A percentile compares a stretch with the other conserved stretches of the same genome.
These are phyloP conservation scores for Amanita rimosa DNA, from an alignment of 768 basidiomycete genomes.

Conservation along the genomic window DNA sequence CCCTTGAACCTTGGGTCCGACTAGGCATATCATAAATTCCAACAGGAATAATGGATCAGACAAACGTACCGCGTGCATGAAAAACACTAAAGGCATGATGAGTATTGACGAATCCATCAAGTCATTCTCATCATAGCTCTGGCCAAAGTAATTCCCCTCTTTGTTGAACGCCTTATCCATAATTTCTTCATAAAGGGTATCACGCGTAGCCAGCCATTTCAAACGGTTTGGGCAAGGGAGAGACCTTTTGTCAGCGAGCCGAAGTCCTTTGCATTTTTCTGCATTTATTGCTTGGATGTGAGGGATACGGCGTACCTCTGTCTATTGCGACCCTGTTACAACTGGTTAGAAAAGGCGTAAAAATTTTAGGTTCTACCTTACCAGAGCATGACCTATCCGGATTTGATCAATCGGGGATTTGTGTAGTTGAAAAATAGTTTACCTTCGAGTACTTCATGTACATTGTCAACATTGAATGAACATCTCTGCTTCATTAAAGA, in stretches of 20 bases:
- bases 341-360: neutral
- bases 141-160: conserved; percentile 59
- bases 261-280: conserved; percentile 39
- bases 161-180: conserved; percentile 83
- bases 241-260: conserved; percentile 90
- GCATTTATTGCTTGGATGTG: neutral
- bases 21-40: conserved; percentile 20
- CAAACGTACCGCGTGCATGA: conserved; percentile 61
- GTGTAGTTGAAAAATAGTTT: conserved; percentile 10
- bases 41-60: neutral
- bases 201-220: conserved; percentile 68
- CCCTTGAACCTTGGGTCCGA: conserved; percentile 82
- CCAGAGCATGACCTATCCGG: conserved; percentile 78
- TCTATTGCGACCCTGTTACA: conserved; percentile 81
- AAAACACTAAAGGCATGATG: conserved; percentile 91
- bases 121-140: conserved; percentile 82
- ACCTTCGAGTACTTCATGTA: conserved; percentile 66
- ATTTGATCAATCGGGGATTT: conserved; percentile 1
- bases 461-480: neutral
- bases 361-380: conserved; percentile 14
- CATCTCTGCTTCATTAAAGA: conserved; percentile 1
- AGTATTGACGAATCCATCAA: conserved; percentile 81
- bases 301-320: conserved; percentile 39
- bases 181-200: conserved; percentile 86
- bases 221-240: conserved; percentile 69